Percentiles rank a stretch among this genome's conserved stretches.
phyloP scores from a whole-genome alignment of 192 early-diverging fungal genomes.

The Coemansia sp. region DNA sequence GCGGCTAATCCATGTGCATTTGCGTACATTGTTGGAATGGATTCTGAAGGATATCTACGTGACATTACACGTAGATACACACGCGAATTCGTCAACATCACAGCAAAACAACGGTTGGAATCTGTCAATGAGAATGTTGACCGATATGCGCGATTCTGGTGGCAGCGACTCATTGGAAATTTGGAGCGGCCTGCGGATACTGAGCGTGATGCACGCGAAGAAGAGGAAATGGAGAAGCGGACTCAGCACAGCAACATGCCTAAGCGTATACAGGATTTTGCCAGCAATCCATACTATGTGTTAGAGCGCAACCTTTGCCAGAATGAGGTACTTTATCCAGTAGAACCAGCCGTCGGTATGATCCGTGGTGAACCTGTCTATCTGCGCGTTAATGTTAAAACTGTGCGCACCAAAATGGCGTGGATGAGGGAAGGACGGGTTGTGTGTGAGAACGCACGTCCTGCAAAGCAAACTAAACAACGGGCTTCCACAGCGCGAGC shows the following conservation, averaged over 20 bases:
- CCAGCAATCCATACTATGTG: constrained; percentile 74
- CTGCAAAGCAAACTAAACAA: constrained; percentile 39
- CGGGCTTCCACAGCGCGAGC: constrained; percentile 16
- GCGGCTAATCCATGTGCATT: constrained; percentile 1
- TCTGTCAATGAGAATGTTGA: constrained; percentile 14
- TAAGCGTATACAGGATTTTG: constrained; percentile 71
- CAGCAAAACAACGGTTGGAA: constrained; percentile 50
- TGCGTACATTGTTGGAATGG: constrained; percentile 30
- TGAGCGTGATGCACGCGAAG: constrained; percentile 50
- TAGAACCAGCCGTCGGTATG: constrained; percentile 67
- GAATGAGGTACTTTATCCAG: constrained; percentile 74
- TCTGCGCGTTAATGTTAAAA: constrained; percentile 68
- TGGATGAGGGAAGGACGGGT: constrained; percentile 56
- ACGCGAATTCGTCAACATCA: constrained; percentile 33
- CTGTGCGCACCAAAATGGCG: constrained; percentile 64
- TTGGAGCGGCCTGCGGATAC: constrained; percentile 20
- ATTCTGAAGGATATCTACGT: constrained; percentile 13
- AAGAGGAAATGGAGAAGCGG: constrained; percentile 47
- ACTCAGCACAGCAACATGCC: constrained; percentile 70
- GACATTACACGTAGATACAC: constrained; percentile 48
- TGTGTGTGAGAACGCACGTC: constrained; percentile 22
- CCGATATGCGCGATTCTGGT: constrained; percentile 31
- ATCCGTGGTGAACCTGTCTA: constrained; percentile 78
- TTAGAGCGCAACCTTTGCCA: constrained; percentile 82
- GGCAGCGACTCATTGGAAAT: constrained; percentile 39